Conservation (phyloP, 23 red algal species). For the Gracilaria caudata region DNA sequence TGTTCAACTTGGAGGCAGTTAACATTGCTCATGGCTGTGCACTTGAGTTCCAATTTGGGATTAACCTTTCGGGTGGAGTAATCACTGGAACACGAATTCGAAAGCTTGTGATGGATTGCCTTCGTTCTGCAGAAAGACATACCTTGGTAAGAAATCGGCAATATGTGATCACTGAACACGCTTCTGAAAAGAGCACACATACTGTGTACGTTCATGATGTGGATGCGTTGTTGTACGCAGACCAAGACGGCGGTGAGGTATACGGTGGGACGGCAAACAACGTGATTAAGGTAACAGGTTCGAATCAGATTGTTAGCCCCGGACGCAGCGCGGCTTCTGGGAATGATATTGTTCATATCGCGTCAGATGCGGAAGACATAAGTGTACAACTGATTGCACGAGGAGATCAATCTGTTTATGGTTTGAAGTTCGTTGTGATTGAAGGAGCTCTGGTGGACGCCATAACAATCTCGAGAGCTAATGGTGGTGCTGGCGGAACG, state of each 20-base stretch:
- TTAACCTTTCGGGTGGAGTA: neutral
- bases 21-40: neutral
- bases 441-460: no score
- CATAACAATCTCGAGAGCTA: no score
- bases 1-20: neutral
- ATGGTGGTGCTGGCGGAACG: no score
- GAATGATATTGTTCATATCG: neutral
- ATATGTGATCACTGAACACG: neutral
- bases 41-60: neutral
- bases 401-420: no score
- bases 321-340: neutral
- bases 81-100: neutral
- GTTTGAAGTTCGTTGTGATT: no score
- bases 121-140: neutral
- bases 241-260: neutral
- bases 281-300: neutral
- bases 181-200: neutral
- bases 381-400: no score
- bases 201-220: neutral
- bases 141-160: neutral
- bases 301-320: neutral
- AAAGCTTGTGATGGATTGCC: slow-evolving; percentile 2
- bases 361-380: no score
- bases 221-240: neutral
- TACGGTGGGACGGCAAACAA: neutral